phyloP scores from a whole-genome alignment of 2,329 filamentous ascomycete genomes.

The Trichoderma sp. region DNA sequence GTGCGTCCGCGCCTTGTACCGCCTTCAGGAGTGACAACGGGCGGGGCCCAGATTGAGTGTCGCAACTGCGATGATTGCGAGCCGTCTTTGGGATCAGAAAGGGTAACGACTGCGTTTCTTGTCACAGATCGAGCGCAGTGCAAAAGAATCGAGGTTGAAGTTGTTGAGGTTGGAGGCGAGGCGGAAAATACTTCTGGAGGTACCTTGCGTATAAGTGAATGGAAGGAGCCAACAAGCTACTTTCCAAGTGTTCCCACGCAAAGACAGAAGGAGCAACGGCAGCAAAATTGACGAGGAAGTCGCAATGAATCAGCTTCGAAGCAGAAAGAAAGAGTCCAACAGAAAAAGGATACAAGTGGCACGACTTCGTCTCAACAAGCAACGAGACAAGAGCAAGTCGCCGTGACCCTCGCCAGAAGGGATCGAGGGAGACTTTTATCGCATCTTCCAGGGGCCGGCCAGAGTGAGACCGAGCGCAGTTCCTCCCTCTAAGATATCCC shows the following conservation, averaged over 20 bases:
- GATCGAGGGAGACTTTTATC: slow-evolving; percentile 27
- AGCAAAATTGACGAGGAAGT: not conserved
- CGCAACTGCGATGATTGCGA: not conserved
- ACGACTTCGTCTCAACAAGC: not conserved
- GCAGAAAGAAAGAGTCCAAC: not conserved
- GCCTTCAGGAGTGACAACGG: slow-evolving; percentile 10
- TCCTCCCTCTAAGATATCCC: slow-evolving; percentile 20
- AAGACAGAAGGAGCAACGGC: slow-evolving; percentile 12
- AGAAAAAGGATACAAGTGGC: not conserved
- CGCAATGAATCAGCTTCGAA: not conserved
- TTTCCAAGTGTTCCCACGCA: not conserved
- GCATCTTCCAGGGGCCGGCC: slow-evolving; percentile 13
- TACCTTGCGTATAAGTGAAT: slow-evolving; percentile 23
- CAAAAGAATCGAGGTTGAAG: not conserved
- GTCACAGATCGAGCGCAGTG: not conserved
- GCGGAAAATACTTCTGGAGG: not conserved
- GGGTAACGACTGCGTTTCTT: not conserved
- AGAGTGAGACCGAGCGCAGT: slow-evolving; percentile 19
- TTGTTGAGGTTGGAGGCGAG: not conserved
- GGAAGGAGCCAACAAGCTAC: slow-evolving; percentile 14
- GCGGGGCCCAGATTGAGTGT: not conserved
- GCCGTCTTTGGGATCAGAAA: not conserved
- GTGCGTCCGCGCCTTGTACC: slow-evolving; percentile 18
- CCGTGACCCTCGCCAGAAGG: slow-evolving; percentile 1
- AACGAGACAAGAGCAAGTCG: not conserved